Conservation (phyloP, 495 filamentous ascomycete species). For the Neurospora tetraspora region DNA sequence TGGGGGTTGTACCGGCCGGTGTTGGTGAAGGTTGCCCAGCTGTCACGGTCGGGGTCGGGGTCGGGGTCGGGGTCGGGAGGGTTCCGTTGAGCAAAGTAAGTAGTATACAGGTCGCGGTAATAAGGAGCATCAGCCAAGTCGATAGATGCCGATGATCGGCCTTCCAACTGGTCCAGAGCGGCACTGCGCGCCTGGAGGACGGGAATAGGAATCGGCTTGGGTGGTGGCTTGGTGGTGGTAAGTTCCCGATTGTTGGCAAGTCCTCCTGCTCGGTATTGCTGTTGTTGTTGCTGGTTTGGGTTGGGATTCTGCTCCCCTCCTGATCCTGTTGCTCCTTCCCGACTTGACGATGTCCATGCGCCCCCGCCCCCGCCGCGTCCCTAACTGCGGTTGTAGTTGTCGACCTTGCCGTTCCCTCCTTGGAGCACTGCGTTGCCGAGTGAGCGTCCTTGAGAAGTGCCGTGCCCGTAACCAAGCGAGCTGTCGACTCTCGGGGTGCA, state of each 20-base stretch:
- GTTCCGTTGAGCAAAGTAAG: not conserved
- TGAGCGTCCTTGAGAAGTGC: not conserved
- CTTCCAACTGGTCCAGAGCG: not conserved
- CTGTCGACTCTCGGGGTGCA: not conserved
- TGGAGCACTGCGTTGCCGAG: not conserved
- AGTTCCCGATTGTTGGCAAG: not conserved
- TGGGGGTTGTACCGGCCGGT: not conserved
- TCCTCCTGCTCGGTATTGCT: not conserved
- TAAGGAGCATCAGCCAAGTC: not conserved
- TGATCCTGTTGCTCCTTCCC: not conserved
- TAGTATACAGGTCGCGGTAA: not conserved
- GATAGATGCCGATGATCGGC: not conserved
- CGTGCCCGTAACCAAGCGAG: not conserved
- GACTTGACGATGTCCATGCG: not conserved
- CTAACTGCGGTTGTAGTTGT: constrained; percentile 1
- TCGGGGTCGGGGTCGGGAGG: not conserved
- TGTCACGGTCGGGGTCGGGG: not conserved
- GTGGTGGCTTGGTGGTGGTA: not conserved
- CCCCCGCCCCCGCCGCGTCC: not conserved
- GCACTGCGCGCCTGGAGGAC: not conserved
- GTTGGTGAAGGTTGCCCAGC: not conserved
- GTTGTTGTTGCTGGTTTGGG: not conserved
- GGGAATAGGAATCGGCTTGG: not conserved
- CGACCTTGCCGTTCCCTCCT: not conserved
- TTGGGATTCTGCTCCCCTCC: not conserved